Evolutionary conservation across 2,329 filamentous ascomycete genomes (phyloP).

Genomic region (Phialophora chinensis): DNA sequence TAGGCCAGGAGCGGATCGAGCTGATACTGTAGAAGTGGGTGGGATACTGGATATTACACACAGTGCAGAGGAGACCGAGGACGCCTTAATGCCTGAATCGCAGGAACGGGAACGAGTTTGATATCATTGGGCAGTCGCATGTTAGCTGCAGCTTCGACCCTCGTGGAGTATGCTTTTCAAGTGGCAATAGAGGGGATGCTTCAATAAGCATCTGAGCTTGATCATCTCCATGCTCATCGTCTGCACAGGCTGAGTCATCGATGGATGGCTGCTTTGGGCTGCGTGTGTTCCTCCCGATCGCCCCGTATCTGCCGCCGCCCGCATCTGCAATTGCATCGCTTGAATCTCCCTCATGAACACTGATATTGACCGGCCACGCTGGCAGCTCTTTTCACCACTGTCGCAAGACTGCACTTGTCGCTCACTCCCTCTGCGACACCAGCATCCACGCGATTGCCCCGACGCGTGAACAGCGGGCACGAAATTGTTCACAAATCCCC

Average conservation of each 20-base stretch:
- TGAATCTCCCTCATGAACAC: slow-evolving; percentile 6
- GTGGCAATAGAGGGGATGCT: background rate
- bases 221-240: slow-evolving; percentile 17
- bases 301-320: slow-evolving; percentile 6
- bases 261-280: slow-evolving; percentile 24
- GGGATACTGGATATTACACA: background rate
- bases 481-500: slow-evolving; percentile 1
- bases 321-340: slow-evolving; percentile 1
- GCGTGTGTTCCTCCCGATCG: background rate
- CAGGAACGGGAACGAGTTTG: background rate
- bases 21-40: background rate
- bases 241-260: slow-evolving; percentile 27
- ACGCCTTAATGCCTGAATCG: background rate
- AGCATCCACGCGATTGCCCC: background rate
- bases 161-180: background rate
- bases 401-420: slow-evolving; percentile 8
- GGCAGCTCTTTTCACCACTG: slow-evolving; percentile 13
- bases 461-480: slow-evolving; percentile 1
- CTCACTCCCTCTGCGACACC: background rate
- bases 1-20: background rate
- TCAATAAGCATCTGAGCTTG: slow-evolving; percentile 24
- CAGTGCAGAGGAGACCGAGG: background rate
- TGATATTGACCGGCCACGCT: slow-evolving; percentile 21
- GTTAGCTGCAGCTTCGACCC: background rate
- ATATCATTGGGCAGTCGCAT: background rate